Evolutionary conservation across 1,284 basidiomycete species (phyloP), one percentile per base, ranked within the genome.

Genomic region (Trametes sp.): DNA sequence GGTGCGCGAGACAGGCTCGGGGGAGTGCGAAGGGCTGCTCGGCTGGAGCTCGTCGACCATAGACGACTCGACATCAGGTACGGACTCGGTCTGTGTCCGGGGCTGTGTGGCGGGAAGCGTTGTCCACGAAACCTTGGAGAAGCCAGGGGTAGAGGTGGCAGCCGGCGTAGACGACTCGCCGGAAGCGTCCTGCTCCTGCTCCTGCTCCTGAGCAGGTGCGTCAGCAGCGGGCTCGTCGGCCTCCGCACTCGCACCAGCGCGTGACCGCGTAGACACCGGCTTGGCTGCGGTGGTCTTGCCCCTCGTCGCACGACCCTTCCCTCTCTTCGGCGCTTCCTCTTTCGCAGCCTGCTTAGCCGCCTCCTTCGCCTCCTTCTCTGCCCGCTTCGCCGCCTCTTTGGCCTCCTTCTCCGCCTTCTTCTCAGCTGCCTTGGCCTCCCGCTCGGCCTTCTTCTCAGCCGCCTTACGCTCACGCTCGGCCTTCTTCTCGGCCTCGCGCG

Each of bases 31-130:
- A 4, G 10, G 74, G 54, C 78, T 80, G 59, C 78, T 81, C 10
- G 80, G 72, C 49, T 68, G 70, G 19, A 81, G 66, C 68, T 83
- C 78, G 58, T 84, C 82, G 48, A 77, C 9, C 63, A 69, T 72
- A 6, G 72, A 59, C 14, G 74, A 70, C 16, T 71, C 69, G 9
- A 57, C 58, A 5, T 72, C 70, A 16, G 62, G 63, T 11, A 65
- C 51, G 8, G 69, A 66, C 41, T 68, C 66, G 9, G 58, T 49
- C 36, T 63, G 61, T 13, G 61, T 62, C 48, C 57, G 51, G 4
- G 51, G 54, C 21, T 56, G 67, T 26, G 55, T 57, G 31, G 57
- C 56, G 2, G 59, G 59, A 11, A 72, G 58, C 8, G 65, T 63
- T 4, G 70, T 66, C 75, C 75, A 75, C 19, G 72, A 66, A 1